These are phyloP conservation scores for Graphilbum ipis-grandicollis DNA, from an alignment of 2,329 filamentous ascomycete species.

Conservation along the genomic window DNA sequence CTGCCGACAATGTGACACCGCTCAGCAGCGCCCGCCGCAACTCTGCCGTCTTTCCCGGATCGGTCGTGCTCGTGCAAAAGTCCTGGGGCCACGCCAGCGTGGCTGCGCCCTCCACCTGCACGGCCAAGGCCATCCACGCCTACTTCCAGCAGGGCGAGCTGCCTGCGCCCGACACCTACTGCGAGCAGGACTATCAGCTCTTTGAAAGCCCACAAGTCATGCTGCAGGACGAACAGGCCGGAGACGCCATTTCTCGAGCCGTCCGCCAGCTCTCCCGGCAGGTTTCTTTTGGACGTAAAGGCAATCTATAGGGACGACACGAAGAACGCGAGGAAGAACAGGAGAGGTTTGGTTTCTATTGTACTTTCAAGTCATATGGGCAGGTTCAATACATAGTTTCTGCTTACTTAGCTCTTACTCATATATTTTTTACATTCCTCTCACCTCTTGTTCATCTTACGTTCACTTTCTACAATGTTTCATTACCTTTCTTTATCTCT, in stretches of 20 bases:
- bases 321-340: no score
- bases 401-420: no score
- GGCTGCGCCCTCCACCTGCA: slow-evolving; percentile 25
- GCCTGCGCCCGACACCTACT: slow-evolving; percentile 15
- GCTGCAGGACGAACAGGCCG: no score
- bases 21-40: slow-evolving; percentile 15
- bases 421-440: no score
- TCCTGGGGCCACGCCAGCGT: slow-evolving; percentile 28
- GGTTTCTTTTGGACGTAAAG: no score
- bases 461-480: no score
- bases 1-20: slow-evolving; percentile 28
- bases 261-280: not conserved
- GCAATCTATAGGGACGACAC: no score
- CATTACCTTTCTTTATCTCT: no score
- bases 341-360: no score
- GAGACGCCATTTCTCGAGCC: not conserved
- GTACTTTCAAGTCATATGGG: no score
- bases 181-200: slow-evolving; percentile 5
- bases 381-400: no score
- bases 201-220: not conserved
- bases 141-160: slow-evolving; percentile 28
- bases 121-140: slow-evolving; percentile 18
- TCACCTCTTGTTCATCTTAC: no score
- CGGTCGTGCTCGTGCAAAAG: slow-evolving; percentile 28
- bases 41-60: slow-evolving; percentile 12